Evolutionary conservation across 225 moss, liverwort and hornwort genomes (phyloP).

Genomic region (Bryum argenteum): DNA sequence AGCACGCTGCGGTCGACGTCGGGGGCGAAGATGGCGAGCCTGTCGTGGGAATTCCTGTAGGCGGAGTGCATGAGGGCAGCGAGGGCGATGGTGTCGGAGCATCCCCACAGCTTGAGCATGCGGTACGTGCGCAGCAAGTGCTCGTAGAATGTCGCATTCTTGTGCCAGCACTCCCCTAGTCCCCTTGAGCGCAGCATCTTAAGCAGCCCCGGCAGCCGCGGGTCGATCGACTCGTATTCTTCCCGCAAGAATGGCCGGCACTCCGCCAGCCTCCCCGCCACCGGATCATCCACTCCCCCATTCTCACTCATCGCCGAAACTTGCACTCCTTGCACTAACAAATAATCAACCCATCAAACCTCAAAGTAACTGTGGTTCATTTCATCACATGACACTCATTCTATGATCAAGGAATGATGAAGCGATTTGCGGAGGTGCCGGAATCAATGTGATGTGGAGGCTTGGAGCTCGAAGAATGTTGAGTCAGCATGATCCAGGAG

Average conservation of each 20-base stretch:
- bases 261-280: constrained; percentile 40
- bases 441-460: too few relatives aligned
- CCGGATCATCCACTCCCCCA: constrained; percentile 14
- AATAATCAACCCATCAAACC: too few relatives aligned
- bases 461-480: too few relatives aligned
- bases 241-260: constrained; percentile 71
- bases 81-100: constrained; percentile 55
- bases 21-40: constrained; percentile 83
- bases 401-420: too few relatives aligned
- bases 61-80: constrained; percentile 83
- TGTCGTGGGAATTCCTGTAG: constrained; percentile 88
- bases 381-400: too few relatives aligned
- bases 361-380: too few relatives aligned
- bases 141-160: constrained; percentile 93
- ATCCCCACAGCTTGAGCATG: constrained; percentile 83
- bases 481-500: too few relatives aligned
- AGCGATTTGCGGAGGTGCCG: too few relatives aligned
- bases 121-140: constrained; percentile 70
- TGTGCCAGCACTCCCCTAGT: constrained; percentile 92
- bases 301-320: constrained; percentile 23
- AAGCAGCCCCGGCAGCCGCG: constrained; percentile 63
- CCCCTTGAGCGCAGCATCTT: constrained; percentile 60
- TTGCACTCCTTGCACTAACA: too few relatives aligned
- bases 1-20: constrained; percentile 67
- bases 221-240: constrained; percentile 56